Base-by-base conservation (phyloP, 23 red algal genomes). In the Porphyridium purpureum region DNA sequence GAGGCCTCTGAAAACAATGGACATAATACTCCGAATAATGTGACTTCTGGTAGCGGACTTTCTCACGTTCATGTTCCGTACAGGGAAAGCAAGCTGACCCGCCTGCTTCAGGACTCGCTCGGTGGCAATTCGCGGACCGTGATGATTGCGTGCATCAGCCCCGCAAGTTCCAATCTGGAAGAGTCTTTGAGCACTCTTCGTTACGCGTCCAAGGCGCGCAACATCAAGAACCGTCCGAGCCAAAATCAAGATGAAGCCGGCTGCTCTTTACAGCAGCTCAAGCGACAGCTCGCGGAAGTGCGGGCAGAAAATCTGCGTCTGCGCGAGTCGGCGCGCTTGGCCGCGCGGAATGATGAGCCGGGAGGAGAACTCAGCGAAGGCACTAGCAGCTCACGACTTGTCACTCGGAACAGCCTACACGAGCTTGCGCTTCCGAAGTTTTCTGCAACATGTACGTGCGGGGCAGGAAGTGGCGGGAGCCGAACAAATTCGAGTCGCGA, bases 61-160 rank as follows among this genome's bases (percentile, higher is more conserved):
- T n/a, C n/a, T n/a, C n/a, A n/a, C 38, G 38, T 44, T 30, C 90
- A 98, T 49, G 74, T 98, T 19, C 90, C 78, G 29, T 98, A 98
- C 54, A 62, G 90, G 19, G 90, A 86, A 23, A 80, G 71, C 47
- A 98, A 98, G 33, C 63, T 98, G 9, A 98, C 90, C 27, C 62
- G 78, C 14, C 53, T 98, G n/a, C 59, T 98, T 29, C 78, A 86
- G 36, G 73, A 84, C 55, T 80, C 78, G 17, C 70, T 98, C 4
- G 79, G 90, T 28, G 90, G 90, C 0, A 85, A 75, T 33, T 60
- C 80, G 2, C 59, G 62, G 26, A 98, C 78, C 33, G 52, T 75
- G 14, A 27, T 98, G 9, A 53, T 98, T 29, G 80, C 80, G 7
- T 74, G 69, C 15, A 47, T 98, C 17, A 73, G 75, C 6, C 90